Evolutionary conservation across 345 rosid species (phyloP), one percentile per base, ranked within the genome.

Genomic region (Aethionema arabicum): DNA sequence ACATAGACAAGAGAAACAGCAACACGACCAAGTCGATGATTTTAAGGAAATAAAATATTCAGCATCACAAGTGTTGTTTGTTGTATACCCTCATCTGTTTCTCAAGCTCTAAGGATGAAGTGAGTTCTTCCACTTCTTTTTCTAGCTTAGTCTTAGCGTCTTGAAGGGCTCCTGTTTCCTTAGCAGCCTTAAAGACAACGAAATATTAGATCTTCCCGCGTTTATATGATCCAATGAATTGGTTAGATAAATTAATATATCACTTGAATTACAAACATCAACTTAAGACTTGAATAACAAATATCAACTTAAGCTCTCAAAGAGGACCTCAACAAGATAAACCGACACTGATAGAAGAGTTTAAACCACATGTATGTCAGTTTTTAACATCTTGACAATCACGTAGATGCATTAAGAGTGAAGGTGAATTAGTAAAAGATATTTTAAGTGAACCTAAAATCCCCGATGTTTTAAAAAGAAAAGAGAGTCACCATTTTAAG

Each of bases 401-500:
- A 59, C 37, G 41, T 15, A 39, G 8, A 30, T 37, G 36, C 40
- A 1, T 56, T 55, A 32, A 11, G n/a, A 56, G 39, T 11, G 62
- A 61, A 31, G 50, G 56, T 68, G 13, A 42, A 11, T 45, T 32
- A 9, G 10, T 39, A 61, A 32, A 50, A 32, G n/a, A 21, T 21
- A 42, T 9, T 13, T 33, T 35, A 13, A 53, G 44, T 15, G 36
- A 54, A 55, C 45, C 48, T 56, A 46, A 46, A 36, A 46, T 7
- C 16, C 33, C 30, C 9, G 59, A 35, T 59, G 54, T 44, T 44
- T 54, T 39, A 46, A 54, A 64, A 52, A 21, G 27, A 21, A 69
- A 50, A 56, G 33, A 63, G 33, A 11, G 47, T 72, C 59, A 86
- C 99, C 97, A 85, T 82, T 80, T 79, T 90, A 72, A 93, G 97